Evolutionary conservation across 805 yeast genomes (phyloP).

Genomic region (Starmerella lactis-condensi): DNA sequence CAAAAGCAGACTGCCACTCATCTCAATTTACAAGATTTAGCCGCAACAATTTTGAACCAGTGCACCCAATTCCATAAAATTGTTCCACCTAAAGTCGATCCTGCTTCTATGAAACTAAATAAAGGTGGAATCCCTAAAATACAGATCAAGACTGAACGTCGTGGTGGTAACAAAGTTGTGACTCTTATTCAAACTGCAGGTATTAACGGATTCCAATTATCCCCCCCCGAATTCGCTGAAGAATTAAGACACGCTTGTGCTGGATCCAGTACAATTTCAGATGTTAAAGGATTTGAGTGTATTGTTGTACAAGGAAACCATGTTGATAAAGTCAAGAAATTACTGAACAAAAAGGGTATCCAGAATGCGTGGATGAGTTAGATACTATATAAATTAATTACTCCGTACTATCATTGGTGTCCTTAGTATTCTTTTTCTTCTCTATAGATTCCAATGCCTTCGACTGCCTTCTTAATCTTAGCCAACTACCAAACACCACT

Average conservation of each 20-base stretch:
- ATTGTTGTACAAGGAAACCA: conserved; percentile 89
- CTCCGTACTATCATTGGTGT: too few relatives aligned
- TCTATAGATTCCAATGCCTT: too few relatives aligned
- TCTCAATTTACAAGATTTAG: conserved; percentile 15
- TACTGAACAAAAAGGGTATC: conserved; percentile 28
- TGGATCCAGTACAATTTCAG: conserved; percentile 50
- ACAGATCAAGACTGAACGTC: conserved; percentile 48
- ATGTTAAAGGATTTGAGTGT: conserved; percentile 41
- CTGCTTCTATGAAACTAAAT: conserved; percentile 23
- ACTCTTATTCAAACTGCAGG: conserved; percentile 43
- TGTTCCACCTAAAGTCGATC: conserved; percentile 31
- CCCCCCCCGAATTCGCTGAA: conserved; percentile 45
- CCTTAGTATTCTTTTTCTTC: too few relatives aligned
- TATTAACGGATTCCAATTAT: conserved; percentile 48
- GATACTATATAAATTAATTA: too few relatives aligned
- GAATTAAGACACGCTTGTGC: conserved; percentile 66
- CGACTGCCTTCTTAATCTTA: too few relatives aligned
- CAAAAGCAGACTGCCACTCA: conserved; percentile 20
- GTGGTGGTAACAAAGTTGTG: conserved; percentile 63
- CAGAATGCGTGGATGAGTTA: conserved; percentile 48
- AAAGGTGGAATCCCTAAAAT: conserved; percentile 58
- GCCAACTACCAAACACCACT: conserved; percentile 28
- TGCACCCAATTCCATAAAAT: conserved; percentile 29
- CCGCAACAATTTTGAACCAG: conserved; percentile 29
- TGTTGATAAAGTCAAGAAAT: conserved; percentile 31